A percentile compares a stretch with the other conserved stretches of the same genome.
phyloP scores from a whole-genome alignment of 371 early-diverging fungal genomes.

The Funneliformis caledonium region DNA sequence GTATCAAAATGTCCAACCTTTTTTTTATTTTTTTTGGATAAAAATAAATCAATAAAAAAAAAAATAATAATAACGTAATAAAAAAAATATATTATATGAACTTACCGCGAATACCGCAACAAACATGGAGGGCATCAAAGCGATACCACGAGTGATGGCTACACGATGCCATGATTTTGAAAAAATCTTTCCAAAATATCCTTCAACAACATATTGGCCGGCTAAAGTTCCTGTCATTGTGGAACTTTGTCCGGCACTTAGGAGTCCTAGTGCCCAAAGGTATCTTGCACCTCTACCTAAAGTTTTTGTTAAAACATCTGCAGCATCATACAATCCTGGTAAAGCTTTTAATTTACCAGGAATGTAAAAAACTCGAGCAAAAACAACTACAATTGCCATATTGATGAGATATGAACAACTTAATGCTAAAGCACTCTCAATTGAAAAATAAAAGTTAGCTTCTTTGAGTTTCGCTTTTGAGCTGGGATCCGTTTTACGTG shows the following conservation, averaged over 20 bases:
- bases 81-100: not conserved
- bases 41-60: not conserved
- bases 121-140: conserved; percentile 71
- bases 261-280: conserved; percentile 70
- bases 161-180: conserved; percentile 68
- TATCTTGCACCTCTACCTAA: conserved; percentile 64
- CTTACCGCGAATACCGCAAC: conserved; percentile 64
- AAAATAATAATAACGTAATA: not conserved
- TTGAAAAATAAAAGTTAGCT: conserved; percentile 71
- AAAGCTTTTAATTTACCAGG: conserved; percentile 45
- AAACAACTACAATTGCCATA: conserved; percentile 72
- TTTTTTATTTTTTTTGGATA: not conserved
- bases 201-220: conserved; percentile 78
- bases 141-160: conserved; percentile 66
- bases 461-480: conserved; percentile 59
- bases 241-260: conserved; percentile 72
- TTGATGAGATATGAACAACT: conserved; percentile 73
- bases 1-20: conserved; percentile 60
- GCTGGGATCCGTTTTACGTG: conserved; percentile 37
- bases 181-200: conserved; percentile 66
- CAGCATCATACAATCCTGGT: conserved; percentile 67
- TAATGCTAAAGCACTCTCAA: conserved; percentile 70
- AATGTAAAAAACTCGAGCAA: conserved; percentile 67
- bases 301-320: conserved; percentile 57
- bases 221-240: conserved; percentile 80